A percentile compares a stretch with the other conserved stretches of the same genome.
These are phyloP conservation scores for Pichia phayaonensis DNA, from an alignment of 805 yeast genomes.

Conservation along the genomic window DNA sequence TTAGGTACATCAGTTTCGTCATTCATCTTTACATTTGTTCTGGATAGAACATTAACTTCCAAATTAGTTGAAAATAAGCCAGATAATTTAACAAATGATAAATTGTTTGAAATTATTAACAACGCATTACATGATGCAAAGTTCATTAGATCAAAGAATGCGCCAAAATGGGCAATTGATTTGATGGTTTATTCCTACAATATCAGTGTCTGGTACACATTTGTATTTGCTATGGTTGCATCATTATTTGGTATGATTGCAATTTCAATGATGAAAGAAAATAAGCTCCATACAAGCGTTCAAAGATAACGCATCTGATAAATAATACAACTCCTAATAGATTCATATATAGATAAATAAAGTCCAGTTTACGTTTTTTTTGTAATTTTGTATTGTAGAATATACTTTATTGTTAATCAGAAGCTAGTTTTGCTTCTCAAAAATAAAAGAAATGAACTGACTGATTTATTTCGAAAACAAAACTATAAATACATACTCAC, in stretches of 20 bases:
- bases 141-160: slow-evolving; percentile 36
- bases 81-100: slow-evolving; percentile 28
- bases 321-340: too few species aligned
- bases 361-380: too few species aligned
- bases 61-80: slow-evolving; percentile 30
- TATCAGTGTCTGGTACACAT: slow-evolving; percentile 45
- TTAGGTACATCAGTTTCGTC: slow-evolving; percentile 58
- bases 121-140: slow-evolving; percentile 51
- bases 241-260: slow-evolving; percentile 34
- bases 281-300: slow-evolving; percentile 46
- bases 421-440: too few species aligned
- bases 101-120: slow-evolving; percentile 38
- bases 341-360: background rate
- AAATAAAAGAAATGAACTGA: too few species aligned
- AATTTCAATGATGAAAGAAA: slow-evolving; percentile 47
- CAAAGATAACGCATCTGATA: slow-evolving; percentile 26
- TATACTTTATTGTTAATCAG: too few species aligned
- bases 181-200: slow-evolving; percentile 47
- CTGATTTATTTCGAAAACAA: too few species aligned
- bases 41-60: slow-evolving; percentile 25
- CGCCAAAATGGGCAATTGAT: slow-evolving; percentile 44
- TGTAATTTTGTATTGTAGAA: too few species aligned
- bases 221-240: slow-evolving; percentile 35
- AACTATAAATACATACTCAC: too few species aligned
- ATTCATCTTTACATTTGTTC: slow-evolving; percentile 47